Conservation (phyloP, 1,284 basidiomycete species). For the Amylostereum chailletii region DNA sequence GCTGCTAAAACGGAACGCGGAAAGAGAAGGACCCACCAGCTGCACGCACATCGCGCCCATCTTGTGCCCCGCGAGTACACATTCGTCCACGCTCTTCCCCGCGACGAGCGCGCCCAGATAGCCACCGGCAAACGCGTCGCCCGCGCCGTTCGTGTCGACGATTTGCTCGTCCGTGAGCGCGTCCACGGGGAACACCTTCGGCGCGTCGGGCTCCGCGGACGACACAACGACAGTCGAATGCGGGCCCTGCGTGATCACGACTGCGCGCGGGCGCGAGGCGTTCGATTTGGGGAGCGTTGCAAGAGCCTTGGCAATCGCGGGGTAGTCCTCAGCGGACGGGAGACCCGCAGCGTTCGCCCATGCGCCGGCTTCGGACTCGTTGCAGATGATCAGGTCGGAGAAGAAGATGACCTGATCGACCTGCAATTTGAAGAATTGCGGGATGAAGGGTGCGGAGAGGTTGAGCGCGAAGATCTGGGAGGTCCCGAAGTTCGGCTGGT, state of each 20-base stretch:
- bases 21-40: conserved; percentile 47
- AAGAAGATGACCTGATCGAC: conserved; percentile 75
- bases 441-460: conserved; percentile 96
- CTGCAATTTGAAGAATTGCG: conserved; percentile 87
- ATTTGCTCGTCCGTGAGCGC: conserved; percentile 65
- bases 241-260: conserved; percentile 90
- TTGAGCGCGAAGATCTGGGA: conserved; percentile 80
- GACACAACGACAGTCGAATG: conserved; percentile 76
- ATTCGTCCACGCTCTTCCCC: conserved; percentile 77
- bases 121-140: conserved; percentile 97
- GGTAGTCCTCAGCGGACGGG: conserved; percentile 53
- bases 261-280: conserved; percentile 66
- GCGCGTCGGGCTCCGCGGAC: conserved; percentile 42
- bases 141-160: conserved; percentile 98
- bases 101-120: conserved; percentile 83
- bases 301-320: conserved; percentile 65
- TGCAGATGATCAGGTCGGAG: conserved; percentile 85
- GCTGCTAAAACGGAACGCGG: neutral
- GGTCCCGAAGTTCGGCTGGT: conserved; percentile 3
- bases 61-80: conserved; percentile 83
- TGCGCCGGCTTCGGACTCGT: conserved; percentile 89
- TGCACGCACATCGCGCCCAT: conserved; percentile 86
- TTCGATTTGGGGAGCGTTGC: conserved; percentile 67
- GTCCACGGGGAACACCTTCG: conserved; percentile 55
- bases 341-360: conserved; percentile 69